Percentiles rank a stretch among this genome's conserved stretches.
Conservation (phyloP, 306 rosid species). For the Vigna trinervia region DNA sequence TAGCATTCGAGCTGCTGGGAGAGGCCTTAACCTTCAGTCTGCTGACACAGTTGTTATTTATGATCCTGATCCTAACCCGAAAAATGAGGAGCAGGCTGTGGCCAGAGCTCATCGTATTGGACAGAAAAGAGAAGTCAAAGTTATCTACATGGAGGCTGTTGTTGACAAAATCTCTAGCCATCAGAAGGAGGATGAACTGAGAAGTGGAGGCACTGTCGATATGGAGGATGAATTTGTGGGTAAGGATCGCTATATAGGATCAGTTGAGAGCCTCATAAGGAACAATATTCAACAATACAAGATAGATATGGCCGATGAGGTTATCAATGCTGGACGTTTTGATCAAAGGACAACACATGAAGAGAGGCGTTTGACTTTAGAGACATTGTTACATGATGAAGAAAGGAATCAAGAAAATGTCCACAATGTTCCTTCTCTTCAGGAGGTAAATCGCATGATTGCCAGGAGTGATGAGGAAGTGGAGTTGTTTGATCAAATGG, state of each 20-base stretch:
- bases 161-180: conserved; percentile 91
- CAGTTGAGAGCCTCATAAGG: conserved; percentile 96
- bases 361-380: conserved; percentile 93
- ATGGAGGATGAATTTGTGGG: conserved; percentile 96
- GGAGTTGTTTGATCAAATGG: conserved; percentile 94
- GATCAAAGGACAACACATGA: conserved; percentile 99
- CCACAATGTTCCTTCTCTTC: conserved; percentile 94
- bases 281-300: conserved; percentile 94
- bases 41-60: conserved; percentile 98
- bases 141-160: conserved; percentile 97
- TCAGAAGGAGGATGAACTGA: conserved; percentile 89
- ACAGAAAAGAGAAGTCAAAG: conserved; percentile 94
- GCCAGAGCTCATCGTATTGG: conserved; percentile 99
- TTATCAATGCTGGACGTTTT: conserved; percentile 98
- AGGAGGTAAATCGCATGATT: conserved; percentile 97
- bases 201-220: conserved; percentile 83
- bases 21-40: conserved; percentile 98
- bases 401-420: conserved; percentile 96
- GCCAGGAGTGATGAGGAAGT: conserved; percentile 92
- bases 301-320: conserved; percentile 99
- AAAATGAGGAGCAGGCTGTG: conserved; percentile 99
- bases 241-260: conserved; percentile 94
- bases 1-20: conserved; percentile 97
- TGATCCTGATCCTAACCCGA: conserved; percentile 99
- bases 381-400: conserved; percentile 94